Percentiles rank a stretch among this genome's conserved stretches.
phyloP scores from a whole-genome alignment of 225 moss, liverwort and hornwort genomes.

The Rhytidiadelphus loreus region DNA sequence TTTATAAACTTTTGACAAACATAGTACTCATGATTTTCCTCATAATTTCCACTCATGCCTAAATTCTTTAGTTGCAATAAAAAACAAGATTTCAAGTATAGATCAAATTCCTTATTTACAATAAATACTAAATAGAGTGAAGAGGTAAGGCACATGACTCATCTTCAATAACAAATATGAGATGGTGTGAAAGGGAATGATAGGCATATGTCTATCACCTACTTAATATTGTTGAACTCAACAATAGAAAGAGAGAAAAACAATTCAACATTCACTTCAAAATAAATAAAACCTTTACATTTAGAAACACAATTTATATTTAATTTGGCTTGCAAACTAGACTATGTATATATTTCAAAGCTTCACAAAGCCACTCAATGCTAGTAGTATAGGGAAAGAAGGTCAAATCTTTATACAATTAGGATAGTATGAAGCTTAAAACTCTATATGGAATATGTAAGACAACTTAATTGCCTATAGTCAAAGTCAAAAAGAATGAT shows the following conservation, averaged over 20 bases:
- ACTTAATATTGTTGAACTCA: neutral
- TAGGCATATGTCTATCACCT: neutral
- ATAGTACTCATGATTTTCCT: neutral
- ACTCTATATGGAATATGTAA: neutral
- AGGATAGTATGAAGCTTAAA: rapidly evolving
- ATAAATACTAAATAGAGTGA: too few species aligned
- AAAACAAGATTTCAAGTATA: neutral
- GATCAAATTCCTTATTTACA: rapidly evolving
- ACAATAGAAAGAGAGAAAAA: neutral
- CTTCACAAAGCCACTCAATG: neutral
- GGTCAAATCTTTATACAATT: neutral
- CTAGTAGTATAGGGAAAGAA: neutral
- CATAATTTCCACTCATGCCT: neutral
- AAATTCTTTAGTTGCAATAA: neutral
- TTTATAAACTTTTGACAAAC: neutral
- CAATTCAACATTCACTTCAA: rapidly evolving
- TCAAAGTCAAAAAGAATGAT: neutral
- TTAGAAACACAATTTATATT: neutral
- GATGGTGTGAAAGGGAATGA: too few species aligned
- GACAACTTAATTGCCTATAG: neutral
- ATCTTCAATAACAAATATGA: neutral
- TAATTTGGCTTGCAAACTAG: neutral
- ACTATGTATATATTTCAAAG: too few species aligned
- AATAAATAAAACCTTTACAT: neutral
- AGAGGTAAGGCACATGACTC: rapidly evolving